Evolutionary conservation across 2,329 filamentous ascomycete species (phyloP).

Genomic region (Ophiostoma sp.): DNA sequence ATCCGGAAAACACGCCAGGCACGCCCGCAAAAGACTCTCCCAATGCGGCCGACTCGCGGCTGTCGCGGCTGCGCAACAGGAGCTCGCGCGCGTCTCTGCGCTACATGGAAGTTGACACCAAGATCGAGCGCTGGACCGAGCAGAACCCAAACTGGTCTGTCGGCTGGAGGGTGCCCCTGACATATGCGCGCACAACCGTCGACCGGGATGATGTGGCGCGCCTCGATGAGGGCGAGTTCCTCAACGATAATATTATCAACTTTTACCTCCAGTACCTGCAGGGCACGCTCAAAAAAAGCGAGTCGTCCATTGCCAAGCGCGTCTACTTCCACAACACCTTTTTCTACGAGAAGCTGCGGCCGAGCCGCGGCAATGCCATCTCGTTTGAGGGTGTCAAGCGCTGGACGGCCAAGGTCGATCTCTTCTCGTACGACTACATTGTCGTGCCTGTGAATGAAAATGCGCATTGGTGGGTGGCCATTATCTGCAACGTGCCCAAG

Average conservation of each 20-base stretch:
- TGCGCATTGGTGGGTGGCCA: conserved; percentile 87
- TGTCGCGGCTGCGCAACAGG: conserved; percentile 17
- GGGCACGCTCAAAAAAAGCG: conserved; percentile 49
- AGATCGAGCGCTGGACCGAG: conserved; percentile 42
- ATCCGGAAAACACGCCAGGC: background rate
- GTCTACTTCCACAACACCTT: conserved; percentile 91
- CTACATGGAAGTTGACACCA: background rate
- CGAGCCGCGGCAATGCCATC: conserved; percentile 53
- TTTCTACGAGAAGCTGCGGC: conserved; percentile 76
- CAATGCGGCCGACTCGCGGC: background rate
- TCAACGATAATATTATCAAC: conserved; percentile 88
- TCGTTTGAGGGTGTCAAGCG: conserved; percentile 80
- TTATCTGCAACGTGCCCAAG: conserved; percentile 81
- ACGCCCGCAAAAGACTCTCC: background rate
- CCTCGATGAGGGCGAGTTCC: conserved; percentile 75
- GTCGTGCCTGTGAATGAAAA: conserved; percentile 87
- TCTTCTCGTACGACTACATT: conserved; percentile 83
- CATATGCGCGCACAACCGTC: conserved; percentile 62
- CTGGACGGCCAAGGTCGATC: conserved; percentile 82
- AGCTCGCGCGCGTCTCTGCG: conserved; percentile 1
- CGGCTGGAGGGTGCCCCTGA: conserved; percentile 53
- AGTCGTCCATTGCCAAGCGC: conserved; percentile 53
- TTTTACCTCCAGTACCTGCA: conserved; percentile 80
- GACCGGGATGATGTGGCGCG: conserved; percentile 67
- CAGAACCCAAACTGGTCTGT: conserved; percentile 48